Evolutionary conservation across 768 basidiomycete species (phyloP).

Genomic region (Asterophora lycoperdoides): DNA sequence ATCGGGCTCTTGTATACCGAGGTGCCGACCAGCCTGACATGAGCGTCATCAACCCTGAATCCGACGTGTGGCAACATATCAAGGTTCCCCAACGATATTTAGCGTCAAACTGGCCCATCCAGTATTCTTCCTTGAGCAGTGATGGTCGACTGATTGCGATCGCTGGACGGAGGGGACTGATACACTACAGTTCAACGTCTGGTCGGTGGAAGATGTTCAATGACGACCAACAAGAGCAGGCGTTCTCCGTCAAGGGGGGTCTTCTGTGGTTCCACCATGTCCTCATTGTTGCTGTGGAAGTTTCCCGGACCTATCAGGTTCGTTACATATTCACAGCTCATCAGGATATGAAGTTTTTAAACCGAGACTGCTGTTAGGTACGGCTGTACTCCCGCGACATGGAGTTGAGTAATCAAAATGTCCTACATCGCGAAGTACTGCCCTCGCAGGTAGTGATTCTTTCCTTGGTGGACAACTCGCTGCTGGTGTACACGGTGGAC

Average conservation of each 20-base stretch:
- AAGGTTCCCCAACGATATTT: slow-evolving; percentile 92
- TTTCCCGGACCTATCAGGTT: slow-evolving; percentile 74
- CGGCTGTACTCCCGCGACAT: slow-evolving; percentile 92
- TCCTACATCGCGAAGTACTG: slow-evolving; percentile 77
- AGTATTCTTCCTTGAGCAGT: slow-evolving; percentile 83
- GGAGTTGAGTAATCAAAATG: slow-evolving; percentile 77
- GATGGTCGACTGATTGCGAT: slow-evolving; percentile 92
- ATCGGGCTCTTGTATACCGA: slow-evolving; percentile 87
- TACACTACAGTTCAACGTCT: slow-evolving; percentile 91
- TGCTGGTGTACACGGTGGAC: slow-evolving; percentile 91
- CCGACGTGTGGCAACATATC: slow-evolving; percentile 97
- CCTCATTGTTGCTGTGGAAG: slow-evolving; percentile 85
- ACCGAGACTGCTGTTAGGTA: slow-evolving; percentile 46
- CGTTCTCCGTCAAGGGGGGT: slow-evolving; percentile 85
- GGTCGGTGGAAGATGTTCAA: slow-evolving; percentile 94
- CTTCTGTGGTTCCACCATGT: slow-evolving; percentile 97
- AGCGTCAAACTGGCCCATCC: slow-evolving; percentile 89
- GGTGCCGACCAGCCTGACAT: slow-evolving; percentile 97
- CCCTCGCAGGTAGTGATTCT: slow-evolving; percentile 78
- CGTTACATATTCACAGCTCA: slow-evolving; percentile 16
- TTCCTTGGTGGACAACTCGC: slow-evolving; percentile 90
- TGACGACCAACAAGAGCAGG: slow-evolving; percentile 78
- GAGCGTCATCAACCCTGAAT: slow-evolving; percentile 97
- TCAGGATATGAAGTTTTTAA: not conserved
- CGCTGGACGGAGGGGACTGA: slow-evolving; percentile 85